These are phyloP conservation scores for Mimosa pudica DNA, from an alignment of 306 rosid species.

Conservation along the genomic window DNA sequence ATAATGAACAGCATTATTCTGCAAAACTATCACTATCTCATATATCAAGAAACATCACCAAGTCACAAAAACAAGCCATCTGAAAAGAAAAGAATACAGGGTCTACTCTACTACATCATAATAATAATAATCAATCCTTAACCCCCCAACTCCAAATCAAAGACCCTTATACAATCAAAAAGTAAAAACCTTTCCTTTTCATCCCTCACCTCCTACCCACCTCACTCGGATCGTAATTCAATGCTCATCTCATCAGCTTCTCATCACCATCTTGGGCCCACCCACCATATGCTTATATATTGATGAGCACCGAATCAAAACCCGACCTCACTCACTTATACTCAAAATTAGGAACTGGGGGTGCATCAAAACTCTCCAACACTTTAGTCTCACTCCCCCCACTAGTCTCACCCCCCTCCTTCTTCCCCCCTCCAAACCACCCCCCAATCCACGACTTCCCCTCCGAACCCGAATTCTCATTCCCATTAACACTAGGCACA, in stretches of 20 bases:
- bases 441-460: constrained; percentile 52
- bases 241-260: no score
- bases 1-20: constrained; percentile 9
- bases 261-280: no score
- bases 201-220: constrained; percentile 4
- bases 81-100: background rate
- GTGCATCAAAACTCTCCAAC: constrained; percentile 95
- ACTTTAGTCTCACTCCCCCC: constrained; percentile 83
- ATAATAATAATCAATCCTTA: constrained; percentile 10
- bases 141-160: background rate
- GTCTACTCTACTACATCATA: background rate
- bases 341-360: constrained; percentile 82
- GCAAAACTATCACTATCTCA: constrained; percentile 10
- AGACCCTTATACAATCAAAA: background rate
- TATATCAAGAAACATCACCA: background rate
- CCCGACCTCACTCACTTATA: constrained; percentile 63
- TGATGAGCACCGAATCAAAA: background rate
- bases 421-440: constrained; percentile 56
- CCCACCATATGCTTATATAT: no score
- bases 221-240: no score
- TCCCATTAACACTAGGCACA: background rate
- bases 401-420: constrained; percentile 43
- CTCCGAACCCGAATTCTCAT: constrained; percentile 16
- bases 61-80: background rate
- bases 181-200: constrained; percentile 19